Evolutionary conservation across 768 basidiomycete species (phyloP), one percentile per base, ranked within the genome.

Genomic region (Pulveroboletus sp.): DNA sequence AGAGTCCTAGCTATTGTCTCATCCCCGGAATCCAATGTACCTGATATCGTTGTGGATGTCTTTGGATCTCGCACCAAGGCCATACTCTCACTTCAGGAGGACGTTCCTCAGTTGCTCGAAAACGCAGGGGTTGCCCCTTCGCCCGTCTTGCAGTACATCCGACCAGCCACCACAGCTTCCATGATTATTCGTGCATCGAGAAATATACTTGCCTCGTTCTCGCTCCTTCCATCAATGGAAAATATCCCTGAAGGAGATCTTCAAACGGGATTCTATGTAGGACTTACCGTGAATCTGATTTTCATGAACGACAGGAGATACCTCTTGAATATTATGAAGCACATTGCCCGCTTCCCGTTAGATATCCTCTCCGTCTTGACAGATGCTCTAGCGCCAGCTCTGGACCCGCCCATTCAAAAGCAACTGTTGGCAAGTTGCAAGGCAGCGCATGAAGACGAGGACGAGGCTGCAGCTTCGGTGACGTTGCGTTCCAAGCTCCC

Each of bases 1-100:
- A 73, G 72, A 43, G 83, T 86, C 13, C 59, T 84, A 29, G 80
- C 72, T 12, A 70, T 80, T 46, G 73, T 86, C 37, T 59, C 68
- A 11, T 68, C 72, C 1, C 64, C 70, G 4, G 63, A 73, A 35
- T 64, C 67, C 6, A 58, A 39, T 12, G 63, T 67, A 22, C 50
- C 70, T 11, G 71, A 73, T 47, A 62, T 76, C 39, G 70, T 73
- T 20, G 71, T 80, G 19, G 77, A 85, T 60, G 69, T 82, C 19
- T 72, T 72, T 52, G 76, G 75, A 26, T 69, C 73, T 16, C 64
- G 63, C 17, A 65, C 57, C 27, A 56, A 52, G 34, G 54, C 71
- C 4, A 62, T 71, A 35, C 50, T 73, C 7, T 67, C 73, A 12
- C 56, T 71, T 5, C 57, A 68, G 32, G 61, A 70, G 26, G 73